Evolutionary conservation across 2,329 filamentous ascomycete species (phyloP), one percentile per base, ranked within the genome.

Genomic region (Phaeosphaeriaceae sp.): DNA sequence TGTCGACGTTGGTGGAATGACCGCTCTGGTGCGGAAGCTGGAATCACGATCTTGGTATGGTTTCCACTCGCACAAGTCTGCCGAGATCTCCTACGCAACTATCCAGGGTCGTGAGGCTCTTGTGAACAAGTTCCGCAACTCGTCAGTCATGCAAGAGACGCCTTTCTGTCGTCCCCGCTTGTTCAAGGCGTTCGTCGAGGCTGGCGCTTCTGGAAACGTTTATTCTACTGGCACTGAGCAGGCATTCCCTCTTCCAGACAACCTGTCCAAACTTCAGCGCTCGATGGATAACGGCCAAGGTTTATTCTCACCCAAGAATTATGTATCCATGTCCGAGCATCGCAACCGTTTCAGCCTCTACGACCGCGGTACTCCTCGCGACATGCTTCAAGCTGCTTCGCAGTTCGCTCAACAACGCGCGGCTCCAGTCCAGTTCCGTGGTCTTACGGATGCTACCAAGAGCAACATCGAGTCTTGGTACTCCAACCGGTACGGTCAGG

Each of bases 91-190:
- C 0, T 99, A 97, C 72, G 94, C 94, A n/a, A 96, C 92, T 11
- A 93, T 96, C 51, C 94, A 99, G 77, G 94, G 94, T 37, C 88
- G 88, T 56, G 92, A 96, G 67, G 93, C 90, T 56, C 81, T 97
- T 0, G 85, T 97, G 6, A 89, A 95, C 71, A 97, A 97, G 70
- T 99, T 99, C 68, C 87, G 94, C 29, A 99, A 99, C 77, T 96
- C 91, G 32, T 93, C 91, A 0, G 92, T 99, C 23, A 97, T 97
- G 91, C 80, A 93, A 1, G 92, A 97, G 74, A 83, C 86, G 9
- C 80, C 85, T 0, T 86, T 88, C 43, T 96, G 91, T 64, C 87
- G 91, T 1, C 94, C 94, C 0, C 95, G 95, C 33, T 45, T 73
- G 4, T 87, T 83, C 72, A 76, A 79, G 52, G 81, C 82, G 33